Evolutionary conservation across 495 filamentous ascomycete genomes (phyloP), one percentile per base, ranked within the genome.

Genomic region (Pseudomonodictys pantanalensis): DNA sequence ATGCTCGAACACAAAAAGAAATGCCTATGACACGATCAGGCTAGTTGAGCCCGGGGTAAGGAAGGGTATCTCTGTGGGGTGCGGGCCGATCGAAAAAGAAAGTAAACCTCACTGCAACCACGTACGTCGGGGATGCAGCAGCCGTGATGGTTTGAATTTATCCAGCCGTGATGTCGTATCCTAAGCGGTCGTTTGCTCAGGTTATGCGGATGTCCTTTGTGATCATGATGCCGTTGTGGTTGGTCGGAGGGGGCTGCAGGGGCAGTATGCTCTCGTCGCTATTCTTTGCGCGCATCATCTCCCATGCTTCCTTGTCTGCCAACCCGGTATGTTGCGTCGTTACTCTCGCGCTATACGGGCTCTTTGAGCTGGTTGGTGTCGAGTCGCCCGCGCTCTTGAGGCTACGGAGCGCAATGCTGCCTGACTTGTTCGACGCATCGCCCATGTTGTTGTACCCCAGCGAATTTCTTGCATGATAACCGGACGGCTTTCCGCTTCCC

Each of bases 391-490:
- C 50, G 32, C 32, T 59, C 8, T 28, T 55, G 26, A 65, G 10
- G 39, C 56, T 57, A 7, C 58, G 39, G 28, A 65, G 44, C 12
- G 51, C 45, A 12, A 68, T 60, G 41, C 57, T 61, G n/a, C n/a
- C n/a, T n/a, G n/a, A n/a, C 28, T 38, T 47, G 51, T 47, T 32
- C 20, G 55, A 63, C 12, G 26, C 23, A 4, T 52, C 57, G 25
- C 28, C 29, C 17, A 50, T 33, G 44, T 68, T 64, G 18, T 59
- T 55, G 47, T 68, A 68, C n/a, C 65, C 65, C 8, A 64, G 56
- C 5, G 62, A 56, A 20, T 11, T 25, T 11, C 28, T 26, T 4
- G 26, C 25, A 24, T 52, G 38, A 24, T 62, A 57, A 0, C 43
- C 62, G 18, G 33, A 50, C 2, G 44, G 44, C 32, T 44, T 62